Evolutionary conservation across 169 alveolate species (phyloP).

Genomic region (Eimeria sp.): DNA sequence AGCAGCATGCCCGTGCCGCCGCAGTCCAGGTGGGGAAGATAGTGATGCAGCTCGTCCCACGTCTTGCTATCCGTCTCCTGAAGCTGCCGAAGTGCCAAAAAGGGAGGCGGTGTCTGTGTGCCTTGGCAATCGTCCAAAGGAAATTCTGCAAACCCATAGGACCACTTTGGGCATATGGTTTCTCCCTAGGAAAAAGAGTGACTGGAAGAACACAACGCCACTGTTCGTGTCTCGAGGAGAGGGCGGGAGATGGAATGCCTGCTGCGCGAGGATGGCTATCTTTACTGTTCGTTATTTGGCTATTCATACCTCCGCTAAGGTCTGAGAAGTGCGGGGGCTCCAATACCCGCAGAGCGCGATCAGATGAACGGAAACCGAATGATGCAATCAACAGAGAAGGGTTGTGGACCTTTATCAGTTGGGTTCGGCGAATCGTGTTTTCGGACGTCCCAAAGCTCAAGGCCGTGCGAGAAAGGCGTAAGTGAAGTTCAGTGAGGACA

Average conservation of each 20-base stretch:
- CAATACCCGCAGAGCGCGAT: conserved; percentile 63
- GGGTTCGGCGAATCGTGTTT: conserved; percentile 37
- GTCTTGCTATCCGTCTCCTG: conserved; percentile 6
- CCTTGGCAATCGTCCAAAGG: background rate
- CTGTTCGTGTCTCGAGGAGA: background rate
- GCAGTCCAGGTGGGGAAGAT: conserved; percentile 53
- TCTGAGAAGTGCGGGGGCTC: conserved; percentile 69
- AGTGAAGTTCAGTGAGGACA: conserved; percentile 61
- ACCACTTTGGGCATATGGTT: background rate
- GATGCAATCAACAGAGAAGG: conserved; percentile 73
- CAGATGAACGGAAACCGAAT: conserved; percentile 59
- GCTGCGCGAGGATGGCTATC: background rate
- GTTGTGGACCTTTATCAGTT: conserved; percentile 30
- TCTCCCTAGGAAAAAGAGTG: background rate
- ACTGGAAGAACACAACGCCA: background rate
- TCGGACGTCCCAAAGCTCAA: conserved; percentile 64
- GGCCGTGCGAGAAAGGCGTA: conserved; percentile 56
- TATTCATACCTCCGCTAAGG: background rate
- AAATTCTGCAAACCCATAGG: background rate
- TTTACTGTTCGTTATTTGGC: background rate
- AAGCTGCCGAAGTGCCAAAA: conserved; percentile 14
- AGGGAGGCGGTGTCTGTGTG: conserved; percentile 14
- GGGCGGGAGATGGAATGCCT: background rate
- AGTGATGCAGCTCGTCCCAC: conserved; percentile 58
- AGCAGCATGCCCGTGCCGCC: conserved; percentile 70